Conservation (phyloP, 345 rosid genomes). For the Rubroshorea leprosula region DNA sequence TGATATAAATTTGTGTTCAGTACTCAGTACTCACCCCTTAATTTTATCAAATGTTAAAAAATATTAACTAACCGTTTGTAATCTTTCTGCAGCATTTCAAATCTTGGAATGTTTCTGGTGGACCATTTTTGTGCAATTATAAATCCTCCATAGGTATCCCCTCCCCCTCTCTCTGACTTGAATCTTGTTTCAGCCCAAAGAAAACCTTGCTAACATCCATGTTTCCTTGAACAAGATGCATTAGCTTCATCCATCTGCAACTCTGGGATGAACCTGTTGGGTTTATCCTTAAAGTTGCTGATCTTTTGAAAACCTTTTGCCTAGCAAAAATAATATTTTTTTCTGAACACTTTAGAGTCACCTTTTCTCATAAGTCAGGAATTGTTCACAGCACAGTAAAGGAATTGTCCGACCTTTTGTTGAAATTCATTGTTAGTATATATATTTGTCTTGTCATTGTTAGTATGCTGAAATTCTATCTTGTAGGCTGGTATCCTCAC, state of each 20-base stretch:
- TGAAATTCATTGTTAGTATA: no score
- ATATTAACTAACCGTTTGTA: conserved; percentile 3
- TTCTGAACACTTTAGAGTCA: no score
- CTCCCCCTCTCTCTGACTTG: conserved; percentile 15
- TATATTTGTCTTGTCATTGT: not conserved
- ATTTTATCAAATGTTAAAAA: conserved; percentile 6
- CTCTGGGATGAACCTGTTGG: no score
- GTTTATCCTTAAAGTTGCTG: no score
- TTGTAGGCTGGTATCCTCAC: conserved; percentile 93
- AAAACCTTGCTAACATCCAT: no score
- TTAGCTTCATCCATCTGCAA: not conserved
- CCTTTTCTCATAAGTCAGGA: no score
- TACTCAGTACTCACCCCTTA: not conserved
- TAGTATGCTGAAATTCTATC: not conserved
- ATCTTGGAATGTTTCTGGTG: conserved; percentile 97
- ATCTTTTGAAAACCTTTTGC: no score
- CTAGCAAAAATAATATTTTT: not conserved
- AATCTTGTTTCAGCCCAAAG: no score
- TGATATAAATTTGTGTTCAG: not conserved
- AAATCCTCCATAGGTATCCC: conserved; percentile 89
- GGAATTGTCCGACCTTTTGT: no score
- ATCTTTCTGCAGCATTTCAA: conserved; percentile 77
- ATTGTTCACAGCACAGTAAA: no score
- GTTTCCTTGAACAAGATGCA: no score
- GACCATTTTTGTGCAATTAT: conserved; percentile 91